Evolutionary conservation across 2,329 filamentous ascomycete genomes (phyloP), one percentile per base, ranked within the genome.

Genomic region (Aspergillus brunneoviolaceus): DNA sequence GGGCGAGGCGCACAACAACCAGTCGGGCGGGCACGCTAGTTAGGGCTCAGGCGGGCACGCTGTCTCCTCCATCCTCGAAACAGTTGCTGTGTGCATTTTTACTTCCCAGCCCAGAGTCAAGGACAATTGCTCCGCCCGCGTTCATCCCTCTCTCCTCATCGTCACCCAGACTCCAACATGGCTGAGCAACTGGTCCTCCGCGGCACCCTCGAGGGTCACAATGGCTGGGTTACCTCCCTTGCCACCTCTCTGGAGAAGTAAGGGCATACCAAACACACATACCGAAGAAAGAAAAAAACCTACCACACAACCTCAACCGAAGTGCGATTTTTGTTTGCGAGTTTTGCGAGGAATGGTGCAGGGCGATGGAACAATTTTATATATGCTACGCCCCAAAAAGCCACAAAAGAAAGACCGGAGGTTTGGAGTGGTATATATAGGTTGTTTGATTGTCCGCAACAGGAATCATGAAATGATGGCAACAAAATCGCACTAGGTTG

Each of bases 171-270:
- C 70, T 75, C 72, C 72, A 70, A 78, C 78, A 95, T 95, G 91
- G 89, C 90, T 86, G 91, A 95, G 87, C 90, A 94, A 87, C 86
- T 95, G 81, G 92, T 96, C 85, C 89, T 95, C 83, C 93, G 94
- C 86, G 92, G 92, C 81, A 95, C 91, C 86, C 91, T 96, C 82
- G 91, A 95, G 89, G 94, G 94, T 89, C 94, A 98, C 89, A 95
- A 90, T 87, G 94, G 94, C 87, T 98, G 94, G 94, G 94, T 98
- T 85, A 98, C 94, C 83, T 92, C 88, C 85, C 87, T 98, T 84
- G 94, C 94, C 76, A 98, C 94, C 81, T 97, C 94, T 76, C 90
- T 97, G 84, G 94, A 98, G 90, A 97, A 97, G 92, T 96, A 89
- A 79, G 89, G 76, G 70, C 33, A 29, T 3, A 29, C 58, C 58